These are phyloP conservation scores for Penicillium ucsense DNA, from an alignment of 495 filamentous ascomycete species.

Conservation along the genomic window DNA sequence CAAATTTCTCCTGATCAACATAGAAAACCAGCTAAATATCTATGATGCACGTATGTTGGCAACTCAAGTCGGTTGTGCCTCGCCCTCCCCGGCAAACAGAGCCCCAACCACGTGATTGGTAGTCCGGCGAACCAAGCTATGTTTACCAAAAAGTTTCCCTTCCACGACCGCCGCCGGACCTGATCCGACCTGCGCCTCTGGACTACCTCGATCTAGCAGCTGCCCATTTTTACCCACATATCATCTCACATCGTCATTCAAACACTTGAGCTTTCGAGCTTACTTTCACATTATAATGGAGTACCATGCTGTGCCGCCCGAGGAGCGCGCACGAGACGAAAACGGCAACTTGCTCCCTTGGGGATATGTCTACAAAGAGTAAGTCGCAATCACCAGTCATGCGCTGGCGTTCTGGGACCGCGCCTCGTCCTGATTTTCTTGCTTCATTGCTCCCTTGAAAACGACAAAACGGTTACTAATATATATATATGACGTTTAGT, in stretches of 20 bases:
- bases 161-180: neutral
- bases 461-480: too few species aligned
- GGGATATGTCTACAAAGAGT: slow-evolving; percentile 54
- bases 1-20: too few species aligned
- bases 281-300: slow-evolving; percentile 34
- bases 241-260: neutral
- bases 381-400: slow-evolving; percentile 9
- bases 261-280: neutral
- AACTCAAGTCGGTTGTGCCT: neutral
- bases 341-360: slow-evolving; percentile 51
- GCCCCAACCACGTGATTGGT: slow-evolving; percentile 12
- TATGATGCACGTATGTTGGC: too few species aligned
- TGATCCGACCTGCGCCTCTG: too few species aligned
- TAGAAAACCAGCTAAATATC: too few species aligned
- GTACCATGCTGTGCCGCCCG: slow-evolving; percentile 55
- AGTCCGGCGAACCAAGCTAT: slow-evolving; percentile 15
- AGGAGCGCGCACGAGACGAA: slow-evolving; percentile 52
- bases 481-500: slow-evolving; percentile 11
- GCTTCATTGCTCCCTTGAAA: too few species aligned
- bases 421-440: too few species aligned
- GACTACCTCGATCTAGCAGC: too few species aligned
- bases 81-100: neutral
- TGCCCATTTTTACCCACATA: neutral
- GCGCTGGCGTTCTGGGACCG: too few species aligned
- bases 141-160: slow-evolving; percentile 20